phyloP scores from a whole-genome alignment of 495 filamentous ascomycete genomes.

The Sordaria brevicollis region DNA sequence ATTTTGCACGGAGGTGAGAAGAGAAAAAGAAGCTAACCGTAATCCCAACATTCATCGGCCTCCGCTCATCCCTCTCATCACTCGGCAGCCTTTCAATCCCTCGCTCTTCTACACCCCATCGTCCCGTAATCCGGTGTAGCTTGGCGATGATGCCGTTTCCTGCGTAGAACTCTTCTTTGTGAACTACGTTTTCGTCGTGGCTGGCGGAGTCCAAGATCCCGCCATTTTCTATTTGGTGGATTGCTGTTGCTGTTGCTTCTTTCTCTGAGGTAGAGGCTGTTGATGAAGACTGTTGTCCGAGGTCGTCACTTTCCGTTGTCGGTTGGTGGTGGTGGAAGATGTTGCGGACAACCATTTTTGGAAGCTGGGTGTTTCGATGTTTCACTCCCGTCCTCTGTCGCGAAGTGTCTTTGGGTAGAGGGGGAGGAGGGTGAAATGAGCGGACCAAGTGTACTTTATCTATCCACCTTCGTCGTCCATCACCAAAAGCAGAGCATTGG shows the following conservation, averaged over 20 bases:
- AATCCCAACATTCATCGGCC: constrained; percentile 57
- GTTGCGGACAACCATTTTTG: neutral
- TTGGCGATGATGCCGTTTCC: constrained; percentile 55
- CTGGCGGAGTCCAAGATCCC: too few relatives aligned
- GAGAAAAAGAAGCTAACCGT: constrained; percentile 46
- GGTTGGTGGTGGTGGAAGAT: neutral
- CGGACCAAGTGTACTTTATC: too few relatives aligned
- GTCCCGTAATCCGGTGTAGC: constrained; percentile 58
- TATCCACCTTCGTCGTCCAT: too few relatives aligned
- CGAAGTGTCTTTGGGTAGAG: too few relatives aligned
- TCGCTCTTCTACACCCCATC: constrained; percentile 63
- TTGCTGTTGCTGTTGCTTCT: neutral
- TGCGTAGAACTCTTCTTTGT: constrained; percentile 50
- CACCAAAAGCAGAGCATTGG: too few relatives aligned
- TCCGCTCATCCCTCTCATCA: constrained; percentile 58
- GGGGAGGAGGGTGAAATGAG: too few relatives aligned
- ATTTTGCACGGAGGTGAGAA: neutral
- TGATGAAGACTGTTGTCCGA: neutral
- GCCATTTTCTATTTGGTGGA: neutral
- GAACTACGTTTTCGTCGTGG: constrained; percentile 43
- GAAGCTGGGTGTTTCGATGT: too few relatives aligned
- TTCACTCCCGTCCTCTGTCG: too few relatives aligned
- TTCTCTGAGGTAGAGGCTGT: neutral
- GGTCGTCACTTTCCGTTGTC: neutral
- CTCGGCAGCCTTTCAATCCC: constrained; percentile 75